Evolutionary conservation across 2,329 filamentous ascomycete genomes (phyloP), one percentile per base, ranked within the genome.

Genomic region (Microdochium bolleyi): DNA sequence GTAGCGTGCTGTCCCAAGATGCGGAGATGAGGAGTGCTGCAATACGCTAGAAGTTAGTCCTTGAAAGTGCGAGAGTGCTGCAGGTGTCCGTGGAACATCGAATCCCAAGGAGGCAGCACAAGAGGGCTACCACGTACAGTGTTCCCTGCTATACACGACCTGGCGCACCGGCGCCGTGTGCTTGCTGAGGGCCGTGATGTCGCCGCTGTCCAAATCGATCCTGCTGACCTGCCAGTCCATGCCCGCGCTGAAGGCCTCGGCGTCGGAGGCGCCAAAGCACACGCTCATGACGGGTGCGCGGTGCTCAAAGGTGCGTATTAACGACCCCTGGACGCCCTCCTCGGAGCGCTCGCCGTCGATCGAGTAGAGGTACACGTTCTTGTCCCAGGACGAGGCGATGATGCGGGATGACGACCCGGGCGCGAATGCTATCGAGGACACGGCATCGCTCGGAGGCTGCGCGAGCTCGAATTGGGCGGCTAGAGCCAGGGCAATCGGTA

Each of bases 321-420:
- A 76, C 52, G 79, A 80, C 7, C 83, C 85, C 50, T 73, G 70
- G 24, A 79, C 80, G 37, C 64, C 67, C 13, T 58, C 59, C 53
- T 78, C 79, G 56, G 74, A 73, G 48, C 71, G 70, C 19, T 75
- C 73, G 54, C 87, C 80, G 65, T 95, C 89, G 41, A 46, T 46
- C 41, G 41, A 46, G 76, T 97, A 97, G 51, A 92, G 78, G 70
- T 96, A 95, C 53, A 95, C 83, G 67, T 89, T 83, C 70, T 85
- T 89, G 72, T 97, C 92, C 94, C 94, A 99, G 53, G 91, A 96
- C 11, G 92, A 87, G 61, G 92, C 92, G n/a, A 95, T 82, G 37
- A 99, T 79, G 61, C 85, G 87, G 52, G 78, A 83, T 2, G 85
- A 79, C n/a, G 85, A 83, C 56, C 79, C 74, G 34, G 90, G 88